Evolutionary conservation across 176 grass and related monocot genomes (phyloP), one percentile per base, ranked within the genome.

Genomic region (Urochloa ruziziensis): DNA sequence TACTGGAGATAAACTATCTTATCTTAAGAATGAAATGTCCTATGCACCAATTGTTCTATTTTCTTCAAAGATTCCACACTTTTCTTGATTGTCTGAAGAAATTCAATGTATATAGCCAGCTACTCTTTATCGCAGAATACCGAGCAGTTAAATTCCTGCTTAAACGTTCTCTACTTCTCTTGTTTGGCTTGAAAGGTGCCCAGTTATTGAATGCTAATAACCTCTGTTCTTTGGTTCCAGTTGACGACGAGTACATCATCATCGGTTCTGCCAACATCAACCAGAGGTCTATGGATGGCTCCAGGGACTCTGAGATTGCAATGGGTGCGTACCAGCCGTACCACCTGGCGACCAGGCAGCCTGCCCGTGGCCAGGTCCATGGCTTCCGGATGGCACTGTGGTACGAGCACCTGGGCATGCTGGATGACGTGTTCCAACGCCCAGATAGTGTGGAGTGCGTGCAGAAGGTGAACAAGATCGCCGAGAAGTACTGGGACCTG

Each of bases 201-300:
- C 15, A 27, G 17, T 33, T 42, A 34, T 62, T 61, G 19, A 18
- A 30, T 63, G 42, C 4, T 30, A 43, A 23, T 86, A 86, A 71
- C 16, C 29, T 82, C 1, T 81, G 47, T 46, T 24, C 12, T 73
- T 73, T 30, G 3, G 15, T 72, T 88, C 81, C 93, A 98, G 96
- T 98, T 60, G 96, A 98, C 12, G 96, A 98, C 5, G 96, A 98
- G 58, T 98, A 98, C 67, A 95, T 96, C 40, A 98, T 98, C 75
- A 49, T 98, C 9, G 96, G 93, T 24, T 98, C 96, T 33, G 96
- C 96, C 17, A 98, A 98, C 77, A 94, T 95, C 84, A 98, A 98
- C 63, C 83, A 98, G 82, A 92, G 96, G 75, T 98, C 96, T 2
- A 98, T 98, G 96, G 89, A 98, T 5, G 96, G 96, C 3, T 56